Conservation (phyloP, 2,329 filamentous ascomycete genomes). For the Paecilomyces niveus region DNA sequence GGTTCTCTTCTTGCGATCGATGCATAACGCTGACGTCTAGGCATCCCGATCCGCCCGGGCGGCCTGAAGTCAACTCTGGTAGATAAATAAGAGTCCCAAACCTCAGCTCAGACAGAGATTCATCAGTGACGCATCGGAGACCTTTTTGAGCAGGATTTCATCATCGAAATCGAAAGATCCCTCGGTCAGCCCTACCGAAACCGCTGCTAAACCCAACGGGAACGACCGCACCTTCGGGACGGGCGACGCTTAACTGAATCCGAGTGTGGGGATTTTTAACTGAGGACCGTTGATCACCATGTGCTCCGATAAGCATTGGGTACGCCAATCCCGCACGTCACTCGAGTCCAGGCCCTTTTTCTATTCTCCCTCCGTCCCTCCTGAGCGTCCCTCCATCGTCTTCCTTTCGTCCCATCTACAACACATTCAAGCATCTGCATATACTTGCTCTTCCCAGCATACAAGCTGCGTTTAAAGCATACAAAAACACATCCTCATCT, state of each 20-base stretch:
- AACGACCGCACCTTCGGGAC: background rate
- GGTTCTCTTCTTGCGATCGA: background rate
- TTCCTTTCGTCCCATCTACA: background rate
- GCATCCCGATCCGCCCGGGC: background rate
- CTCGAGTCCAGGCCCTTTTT: background rate
- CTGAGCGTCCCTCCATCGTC: conserved; percentile 6
- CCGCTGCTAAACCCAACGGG: background rate
- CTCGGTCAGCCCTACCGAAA: background rate
- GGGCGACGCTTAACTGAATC: background rate
- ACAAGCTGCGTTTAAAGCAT: background rate
- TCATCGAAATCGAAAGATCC: background rate
- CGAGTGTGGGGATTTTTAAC: background rate
- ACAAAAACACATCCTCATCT: background rate
- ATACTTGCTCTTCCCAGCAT: background rate
- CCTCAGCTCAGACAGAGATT: background rate
- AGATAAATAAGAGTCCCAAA: background rate
- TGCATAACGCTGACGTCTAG: background rate
- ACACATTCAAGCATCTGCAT: background rate
- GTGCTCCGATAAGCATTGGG: conserved; percentile 43
- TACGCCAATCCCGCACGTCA: conserved; percentile 23
- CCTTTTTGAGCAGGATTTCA: background rate
- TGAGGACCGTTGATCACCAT: background rate
- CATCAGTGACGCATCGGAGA: background rate
- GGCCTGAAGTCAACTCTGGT: background rate
- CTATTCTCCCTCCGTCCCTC: background rate